These are phyloP conservation scores for Cystobasidium sp. DNA, from an alignment of 1,284 basidiomycete genomes.

Conservation along the genomic window DNA sequence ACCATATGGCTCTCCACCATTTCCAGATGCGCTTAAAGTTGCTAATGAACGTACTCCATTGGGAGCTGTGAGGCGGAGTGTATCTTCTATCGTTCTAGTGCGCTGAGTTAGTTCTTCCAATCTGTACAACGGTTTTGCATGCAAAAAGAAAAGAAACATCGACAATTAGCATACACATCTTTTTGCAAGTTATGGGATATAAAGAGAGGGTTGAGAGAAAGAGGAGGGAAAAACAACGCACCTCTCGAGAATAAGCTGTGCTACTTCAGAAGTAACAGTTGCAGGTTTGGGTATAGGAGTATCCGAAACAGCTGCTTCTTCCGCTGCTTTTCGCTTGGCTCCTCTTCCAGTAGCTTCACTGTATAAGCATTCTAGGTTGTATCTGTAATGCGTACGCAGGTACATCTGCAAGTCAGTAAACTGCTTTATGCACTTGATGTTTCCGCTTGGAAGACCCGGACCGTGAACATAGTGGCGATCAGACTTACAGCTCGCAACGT, in stretches of 20 bases:
- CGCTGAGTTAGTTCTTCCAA: conserved; percentile 35
- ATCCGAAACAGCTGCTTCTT: conserved; percentile 10
- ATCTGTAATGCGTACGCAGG: neutral
- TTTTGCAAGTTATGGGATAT: no score
- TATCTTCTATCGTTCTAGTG: conserved; percentile 31
- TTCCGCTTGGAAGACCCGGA: conserved; percentile 4
- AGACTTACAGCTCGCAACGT: conserved; percentile 40
- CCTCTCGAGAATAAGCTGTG: conserved; percentile 29
- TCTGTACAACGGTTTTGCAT: no score
- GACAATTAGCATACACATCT: no score
- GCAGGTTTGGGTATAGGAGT: conserved; percentile 26
- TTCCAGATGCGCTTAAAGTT: neutral
- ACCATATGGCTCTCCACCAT: conserved; percentile 1
- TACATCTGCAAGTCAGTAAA: neutral
- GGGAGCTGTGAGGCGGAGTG: conserved; percentile 1
- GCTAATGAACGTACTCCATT: neutral
- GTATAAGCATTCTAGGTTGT: conserved; percentile 42
- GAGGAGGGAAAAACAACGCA: neutral
- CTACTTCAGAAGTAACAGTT: conserved; percentile 30
- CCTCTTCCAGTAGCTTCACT: conserved; percentile 24
- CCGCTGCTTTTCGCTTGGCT: conserved; percentile 35
- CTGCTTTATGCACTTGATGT: neutral
- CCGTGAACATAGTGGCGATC: neutral
- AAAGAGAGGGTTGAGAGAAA: no score
- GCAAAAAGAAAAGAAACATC: no score